Conservation (phyloP, 2,329 filamentous ascomycete genomes). For the Neurospora sp. region DNA sequence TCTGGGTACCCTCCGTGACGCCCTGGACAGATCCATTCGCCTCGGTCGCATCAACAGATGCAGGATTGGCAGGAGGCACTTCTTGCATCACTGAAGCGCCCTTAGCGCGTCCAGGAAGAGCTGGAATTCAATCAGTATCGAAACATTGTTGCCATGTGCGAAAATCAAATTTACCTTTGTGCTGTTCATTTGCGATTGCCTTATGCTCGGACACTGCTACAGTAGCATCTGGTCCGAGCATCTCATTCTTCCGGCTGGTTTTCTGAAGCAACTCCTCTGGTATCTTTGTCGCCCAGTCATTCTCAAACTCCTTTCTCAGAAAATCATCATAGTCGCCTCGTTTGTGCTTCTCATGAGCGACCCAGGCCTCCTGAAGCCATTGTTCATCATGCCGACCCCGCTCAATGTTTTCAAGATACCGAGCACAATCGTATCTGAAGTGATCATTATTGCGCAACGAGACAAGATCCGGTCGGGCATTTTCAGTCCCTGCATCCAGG, state of each 20-base stretch:
- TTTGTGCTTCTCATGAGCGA: conserved; percentile 37
- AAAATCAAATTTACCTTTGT: background rate
- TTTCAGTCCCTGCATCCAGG: conserved; percentile 20
- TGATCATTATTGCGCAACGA: conserved; percentile 31
- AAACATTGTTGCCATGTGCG: background rate
- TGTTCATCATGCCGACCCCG: conserved; percentile 40
- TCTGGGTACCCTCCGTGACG: background rate
- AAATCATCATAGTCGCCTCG: conserved; percentile 41
- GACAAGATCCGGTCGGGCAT: conserved; percentile 25
- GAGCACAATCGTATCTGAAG: conserved; percentile 32
- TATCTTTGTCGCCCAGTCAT: conserved; percentile 36
- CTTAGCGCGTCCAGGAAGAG: background rate
- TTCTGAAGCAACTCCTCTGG: conserved; percentile 20
- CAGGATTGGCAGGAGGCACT: background rate
- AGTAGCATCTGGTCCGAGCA: background rate
- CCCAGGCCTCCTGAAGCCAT: conserved; percentile 43
- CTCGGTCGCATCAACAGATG: background rate
- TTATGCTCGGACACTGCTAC: background rate
- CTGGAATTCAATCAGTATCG: background rate
- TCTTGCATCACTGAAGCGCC: background rate
- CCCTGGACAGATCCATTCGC: background rate
- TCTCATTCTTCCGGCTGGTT: background rate
- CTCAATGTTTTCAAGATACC: conserved; percentile 33
- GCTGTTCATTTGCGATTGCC: background rate
- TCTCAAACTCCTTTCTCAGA: conserved; percentile 33